Percentiles rank a stretch among this genome's conserved stretches.
Evolutionary conservation across 768 basidiomycete genomes (phyloP).

Genomic region (Tylopilus cervinicoccineus): DNA sequence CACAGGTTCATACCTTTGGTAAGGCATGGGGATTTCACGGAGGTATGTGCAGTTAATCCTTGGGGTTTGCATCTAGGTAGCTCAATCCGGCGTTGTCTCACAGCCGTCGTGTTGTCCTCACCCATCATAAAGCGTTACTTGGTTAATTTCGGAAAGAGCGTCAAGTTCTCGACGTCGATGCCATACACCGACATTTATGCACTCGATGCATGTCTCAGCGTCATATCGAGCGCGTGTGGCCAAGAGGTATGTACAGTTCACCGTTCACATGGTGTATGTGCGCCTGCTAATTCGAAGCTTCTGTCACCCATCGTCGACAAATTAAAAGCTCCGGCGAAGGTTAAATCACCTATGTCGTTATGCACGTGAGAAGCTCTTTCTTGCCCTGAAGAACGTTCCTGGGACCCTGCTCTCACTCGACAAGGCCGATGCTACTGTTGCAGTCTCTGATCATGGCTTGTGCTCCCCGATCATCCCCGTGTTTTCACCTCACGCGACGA

Average conservation of each 20-base stretch:
- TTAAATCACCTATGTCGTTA: conserved; percentile 10
- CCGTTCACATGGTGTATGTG: not conserved
- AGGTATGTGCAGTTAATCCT: not conserved
- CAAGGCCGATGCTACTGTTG: not conserved
- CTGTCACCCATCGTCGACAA: not conserved
- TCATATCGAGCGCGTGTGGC: conserved; percentile 12
- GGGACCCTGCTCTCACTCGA: conserved; percentile 3
- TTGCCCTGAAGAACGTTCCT: conserved; percentile 6
- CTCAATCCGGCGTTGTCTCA: not conserved
- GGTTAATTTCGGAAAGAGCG: conserved; percentile 15
- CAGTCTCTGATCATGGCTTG: not conserved
- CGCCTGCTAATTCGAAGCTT: not conserved
- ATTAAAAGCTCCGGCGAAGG: conserved; percentile 14
- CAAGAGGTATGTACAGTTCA: conserved; percentile 22
- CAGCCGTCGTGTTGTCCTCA: conserved; percentile 19
- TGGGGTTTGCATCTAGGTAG: not conserved
- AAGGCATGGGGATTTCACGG: too few species aligned
- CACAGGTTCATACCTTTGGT: conserved; percentile 9
- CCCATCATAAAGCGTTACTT: conserved; percentile 16
- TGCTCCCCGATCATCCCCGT: conserved; percentile 21
- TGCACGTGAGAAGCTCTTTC: conserved; percentile 7
- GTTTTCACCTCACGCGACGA: conserved; percentile 8
- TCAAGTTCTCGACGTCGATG: conserved; percentile 22
- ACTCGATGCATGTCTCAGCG: conserved; percentile 40
- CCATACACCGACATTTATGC: conserved; percentile 19